Evolutionary conservation across 2,329 filamentous ascomycete species (phyloP).

Genomic region (Aspergillus fumigatiaffinis): DNA sequence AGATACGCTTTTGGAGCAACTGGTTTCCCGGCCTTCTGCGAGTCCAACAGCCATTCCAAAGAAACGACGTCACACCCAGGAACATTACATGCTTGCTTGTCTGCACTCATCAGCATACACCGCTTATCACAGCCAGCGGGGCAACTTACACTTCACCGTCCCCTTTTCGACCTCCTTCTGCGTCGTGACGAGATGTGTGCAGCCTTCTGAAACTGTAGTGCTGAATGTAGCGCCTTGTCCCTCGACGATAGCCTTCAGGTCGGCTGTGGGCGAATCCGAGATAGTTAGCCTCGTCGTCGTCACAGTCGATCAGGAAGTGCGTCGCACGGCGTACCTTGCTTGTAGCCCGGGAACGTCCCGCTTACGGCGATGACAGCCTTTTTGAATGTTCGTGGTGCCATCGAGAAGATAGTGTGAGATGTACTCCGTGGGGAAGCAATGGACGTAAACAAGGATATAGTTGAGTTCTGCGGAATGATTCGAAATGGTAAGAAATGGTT

Average conservation of each 20-base stretch:
- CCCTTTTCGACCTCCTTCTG: constrained; percentile 35
- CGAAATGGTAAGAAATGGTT: background rate
- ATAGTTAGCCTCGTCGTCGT: background rate
- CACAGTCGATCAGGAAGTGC: background rate
- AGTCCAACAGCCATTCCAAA: constrained; percentile 61
- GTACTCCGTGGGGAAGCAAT: background rate
- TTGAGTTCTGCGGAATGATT: background rate
- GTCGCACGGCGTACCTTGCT: constrained; percentile 40
- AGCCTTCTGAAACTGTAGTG: constrained; percentile 24
- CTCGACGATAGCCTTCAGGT: constrained; percentile 31
- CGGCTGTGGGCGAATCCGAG: constrained; percentile 18
- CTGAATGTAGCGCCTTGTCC: constrained; percentile 32
- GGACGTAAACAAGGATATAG: background rate
- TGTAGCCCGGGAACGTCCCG: constrained; percentile 55
- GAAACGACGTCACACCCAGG: constrained; percentile 54
- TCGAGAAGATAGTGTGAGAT: background rate
- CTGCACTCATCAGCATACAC: constrained; percentile 47
- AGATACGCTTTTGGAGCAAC: constrained; percentile 39
- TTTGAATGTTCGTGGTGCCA: constrained; percentile 19
- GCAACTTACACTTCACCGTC: constrained; percentile 31
- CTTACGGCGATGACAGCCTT: constrained; percentile 51
- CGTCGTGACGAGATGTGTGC: constrained; percentile 39
- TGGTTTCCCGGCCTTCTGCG: constrained; percentile 41
- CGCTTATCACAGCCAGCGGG: constrained; percentile 44
- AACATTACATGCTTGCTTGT: constrained; percentile 44